Percentiles rank a stretch among this genome's conserved stretches.
These are phyloP conservation scores for Exophiala sp. DNA, from an alignment of 2,329 filamentous ascomycete genomes.

Conservation along the genomic window DNA sequence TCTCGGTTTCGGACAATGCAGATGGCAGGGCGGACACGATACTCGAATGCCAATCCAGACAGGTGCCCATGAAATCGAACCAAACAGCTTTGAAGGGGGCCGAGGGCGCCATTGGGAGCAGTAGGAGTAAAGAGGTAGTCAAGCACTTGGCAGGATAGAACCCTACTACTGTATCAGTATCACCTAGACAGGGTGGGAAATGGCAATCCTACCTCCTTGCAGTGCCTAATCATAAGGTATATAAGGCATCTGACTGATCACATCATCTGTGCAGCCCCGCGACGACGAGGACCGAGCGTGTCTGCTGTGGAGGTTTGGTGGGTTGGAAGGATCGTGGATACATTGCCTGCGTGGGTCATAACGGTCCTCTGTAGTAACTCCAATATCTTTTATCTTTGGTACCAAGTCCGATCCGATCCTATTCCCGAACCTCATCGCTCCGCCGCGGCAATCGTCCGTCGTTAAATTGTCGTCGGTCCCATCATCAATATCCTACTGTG, in stretches of 20 bases:
- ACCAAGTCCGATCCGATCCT: neutral
- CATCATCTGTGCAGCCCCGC: no score
- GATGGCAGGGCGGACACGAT: conserved; percentile 36
- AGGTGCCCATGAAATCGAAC: conserved; percentile 56
- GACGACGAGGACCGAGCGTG: no score
- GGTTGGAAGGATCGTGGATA: no score
- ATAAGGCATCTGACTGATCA: neutral
- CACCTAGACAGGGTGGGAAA: neutral
- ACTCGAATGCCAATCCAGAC: conserved; percentile 49
- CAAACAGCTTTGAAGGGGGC: conserved; percentile 41
- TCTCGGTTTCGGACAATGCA: conserved; percentile 30
- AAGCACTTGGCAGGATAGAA: neutral
- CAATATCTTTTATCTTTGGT: neutral
- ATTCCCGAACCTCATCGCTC: neutral
- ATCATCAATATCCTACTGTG: neutral
- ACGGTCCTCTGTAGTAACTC: no score
- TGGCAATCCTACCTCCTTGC: neutral
- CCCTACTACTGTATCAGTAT: neutral
- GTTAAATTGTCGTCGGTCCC: neutral
- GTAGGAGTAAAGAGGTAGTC: neutral
- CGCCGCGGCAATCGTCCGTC: neutral
- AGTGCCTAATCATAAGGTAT: neutral
- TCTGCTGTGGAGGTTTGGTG: no score
- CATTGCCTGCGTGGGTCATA: no score
- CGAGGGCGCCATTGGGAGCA: neutral